These are phyloP conservation scores for Cryomyces antarcticus DNA, from an alignment of 495 filamentous ascomycete species.

Conservation along the genomic window DNA sequence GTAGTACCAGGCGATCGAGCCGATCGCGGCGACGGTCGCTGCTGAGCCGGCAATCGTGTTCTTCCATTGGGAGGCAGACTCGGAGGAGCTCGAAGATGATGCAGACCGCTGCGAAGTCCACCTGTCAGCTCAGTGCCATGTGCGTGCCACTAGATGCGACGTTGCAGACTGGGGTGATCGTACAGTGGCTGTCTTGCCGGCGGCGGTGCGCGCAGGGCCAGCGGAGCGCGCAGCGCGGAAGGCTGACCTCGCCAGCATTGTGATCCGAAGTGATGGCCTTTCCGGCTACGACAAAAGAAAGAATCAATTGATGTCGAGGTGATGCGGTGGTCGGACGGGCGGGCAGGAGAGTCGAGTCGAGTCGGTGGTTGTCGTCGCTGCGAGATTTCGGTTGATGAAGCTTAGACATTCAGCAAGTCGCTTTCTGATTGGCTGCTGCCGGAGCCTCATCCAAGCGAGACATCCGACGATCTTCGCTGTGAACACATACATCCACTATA, in stretches of 20 bases:
- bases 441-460: too few relatives aligned
- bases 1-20: slow-evolving; percentile 86
- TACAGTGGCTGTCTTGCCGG: slow-evolving; percentile 40
- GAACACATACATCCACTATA: too few relatives aligned
- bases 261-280: slow-evolving; percentile 9
- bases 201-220: slow-evolving; percentile 45
- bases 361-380: too few relatives aligned
- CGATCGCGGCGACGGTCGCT: slow-evolving; percentile 65
- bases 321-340: too few relatives aligned
- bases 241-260: slow-evolving; percentile 73
- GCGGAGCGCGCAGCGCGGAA: slow-evolving; percentile 62
- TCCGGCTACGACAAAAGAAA: too few relatives aligned
- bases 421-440: too few relatives aligned
- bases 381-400: too few relatives aligned
- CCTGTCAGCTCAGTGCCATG: slow-evolving; percentile 9
- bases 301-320: too few relatives aligned
- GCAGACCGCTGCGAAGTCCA: slow-evolving; percentile 34
- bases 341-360: too few relatives aligned
- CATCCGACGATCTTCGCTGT: too few relatives aligned
- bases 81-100: slow-evolving; percentile 36
- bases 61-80: slow-evolving; percentile 33
- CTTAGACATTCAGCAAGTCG: too few relatives aligned
- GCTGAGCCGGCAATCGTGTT: slow-evolving; percentile 65
- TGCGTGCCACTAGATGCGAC: slow-evolving; percentile 1
- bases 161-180: slow-evolving; percentile 10